A percentile compares a stretch with the other conserved stretches of the same genome.
Conservation (phyloP, 2,329 filamentous ascomycete species). For the Dothideomycetidae sp. region DNA sequence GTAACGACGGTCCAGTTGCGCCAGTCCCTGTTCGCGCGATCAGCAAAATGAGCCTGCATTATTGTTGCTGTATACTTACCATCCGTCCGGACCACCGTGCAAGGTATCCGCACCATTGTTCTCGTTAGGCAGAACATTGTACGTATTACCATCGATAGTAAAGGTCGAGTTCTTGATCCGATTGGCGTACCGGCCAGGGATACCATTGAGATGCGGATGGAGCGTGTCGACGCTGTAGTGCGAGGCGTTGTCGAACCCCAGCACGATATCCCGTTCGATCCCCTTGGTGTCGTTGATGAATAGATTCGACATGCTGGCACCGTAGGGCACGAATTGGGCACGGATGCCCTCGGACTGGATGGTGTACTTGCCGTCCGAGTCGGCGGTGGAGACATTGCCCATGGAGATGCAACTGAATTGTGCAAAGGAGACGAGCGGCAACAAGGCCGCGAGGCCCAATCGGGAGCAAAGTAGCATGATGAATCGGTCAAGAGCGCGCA, state of each 20-base stretch:
- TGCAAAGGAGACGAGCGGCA: slow-evolving; percentile 12
- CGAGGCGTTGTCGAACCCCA: slow-evolving; percentile 61
- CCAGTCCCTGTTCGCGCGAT: slow-evolving; percentile 46
- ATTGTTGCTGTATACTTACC: slow-evolving; percentile 34
- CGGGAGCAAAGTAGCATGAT: not conserved
- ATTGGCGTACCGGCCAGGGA: slow-evolving; percentile 62
- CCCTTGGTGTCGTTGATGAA: slow-evolving; percentile 56
- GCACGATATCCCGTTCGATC: slow-evolving; percentile 54
- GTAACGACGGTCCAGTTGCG: slow-evolving; percentile 60
- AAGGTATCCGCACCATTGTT: slow-evolving; percentile 37
- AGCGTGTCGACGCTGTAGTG: slow-evolving; percentile 51
- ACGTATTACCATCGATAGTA: slow-evolving; percentile 32
- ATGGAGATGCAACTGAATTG: slow-evolving; percentile 8
- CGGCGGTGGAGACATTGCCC: slow-evolving; percentile 10
- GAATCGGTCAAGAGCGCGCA: slow-evolving; percentile 7
- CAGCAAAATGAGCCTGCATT: no score
- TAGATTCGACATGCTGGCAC: slow-evolving; percentile 57
- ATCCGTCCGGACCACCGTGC: slow-evolving; percentile 34
- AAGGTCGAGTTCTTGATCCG: slow-evolving; percentile 52
- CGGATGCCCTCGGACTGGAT: slow-evolving; percentile 52
- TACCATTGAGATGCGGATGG: slow-evolving; percentile 58
- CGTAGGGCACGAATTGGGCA: slow-evolving; percentile 59
- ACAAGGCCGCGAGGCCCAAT: slow-evolving; percentile 12
- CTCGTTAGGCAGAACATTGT: slow-evolving; percentile 38
- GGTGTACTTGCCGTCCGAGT: slow-evolving; percentile 49